Percentiles rank a stretch among this genome's conserved stretches.
Evolutionary conservation across 768 basidiomycete species (phyloP).

Genomic region (Chalciporus sphaerocephalus): DNA sequence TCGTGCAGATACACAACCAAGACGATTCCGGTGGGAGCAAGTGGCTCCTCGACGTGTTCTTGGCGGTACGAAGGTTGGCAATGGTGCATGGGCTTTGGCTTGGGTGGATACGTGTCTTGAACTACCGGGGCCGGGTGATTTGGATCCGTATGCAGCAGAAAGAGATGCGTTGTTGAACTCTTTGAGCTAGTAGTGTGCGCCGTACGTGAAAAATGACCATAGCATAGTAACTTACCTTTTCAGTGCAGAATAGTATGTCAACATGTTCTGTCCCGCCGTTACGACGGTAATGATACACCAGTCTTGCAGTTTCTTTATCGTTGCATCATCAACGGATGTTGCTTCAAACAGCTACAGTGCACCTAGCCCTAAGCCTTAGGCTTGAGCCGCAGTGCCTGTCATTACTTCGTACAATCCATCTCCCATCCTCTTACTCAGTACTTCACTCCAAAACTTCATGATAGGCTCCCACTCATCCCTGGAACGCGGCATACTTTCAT

Average conservation of each 20-base stretch:
- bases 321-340: too few species aligned
- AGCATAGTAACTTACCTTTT: too few species aligned
- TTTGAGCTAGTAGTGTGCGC: constrained; percentile 5
- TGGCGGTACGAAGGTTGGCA: constrained; percentile 71
- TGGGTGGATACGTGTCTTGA: constrained; percentile 63
- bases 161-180: constrained; percentile 18
- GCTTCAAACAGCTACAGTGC: constrained; percentile 8
- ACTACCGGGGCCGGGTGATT: constrained; percentile 19
- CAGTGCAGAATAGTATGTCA: too few species aligned
- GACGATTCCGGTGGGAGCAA: constrained; percentile 54
- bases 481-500: constrained; percentile 70
- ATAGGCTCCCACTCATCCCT: constrained; percentile 77
- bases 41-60: constrained; percentile 50
- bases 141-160: constrained; percentile 19
- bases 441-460: constrained; percentile 84
- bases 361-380: constrained; percentile 6
- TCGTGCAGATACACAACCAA: constrained; percentile 75
- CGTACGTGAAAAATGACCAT: too few species aligned
- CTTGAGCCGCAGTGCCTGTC: constrained; percentile 27
- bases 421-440: constrained; percentile 49
- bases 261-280: too few species aligned
- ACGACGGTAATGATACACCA: too few species aligned
- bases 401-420: constrained; percentile 70
- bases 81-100: constrained; percentile 76
- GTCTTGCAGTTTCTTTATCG: too few species aligned